Conservation (phyloP, 352 stramenopile species). For the Globisporangium orthogonon region DNA sequence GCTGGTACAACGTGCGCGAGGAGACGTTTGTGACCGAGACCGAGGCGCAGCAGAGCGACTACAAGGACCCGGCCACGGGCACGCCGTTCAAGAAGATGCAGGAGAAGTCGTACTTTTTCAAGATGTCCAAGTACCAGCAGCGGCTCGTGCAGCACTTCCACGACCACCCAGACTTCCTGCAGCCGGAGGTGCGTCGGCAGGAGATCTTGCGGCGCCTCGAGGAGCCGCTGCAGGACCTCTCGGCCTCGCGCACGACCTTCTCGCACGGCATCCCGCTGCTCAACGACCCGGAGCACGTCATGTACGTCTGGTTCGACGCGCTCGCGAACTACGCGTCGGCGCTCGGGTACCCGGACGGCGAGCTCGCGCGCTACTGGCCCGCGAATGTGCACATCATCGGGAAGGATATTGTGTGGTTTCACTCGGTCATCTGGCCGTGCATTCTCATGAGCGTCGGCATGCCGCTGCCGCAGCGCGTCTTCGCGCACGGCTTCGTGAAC, state of each 20-base stretch:
- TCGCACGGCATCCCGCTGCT: conserved; percentile 21
- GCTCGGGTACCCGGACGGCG: conserved; percentile 82
- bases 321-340: conserved; percentile 98
- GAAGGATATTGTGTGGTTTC: conserved; percentile 99
- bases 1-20: conserved; percentile 99
- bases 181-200: too few relatives aligned
- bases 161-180: too few relatives aligned
- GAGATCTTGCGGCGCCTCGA: conserved; percentile 88
- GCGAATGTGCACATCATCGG: conserved; percentile 92
- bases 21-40: conserved; percentile 98
- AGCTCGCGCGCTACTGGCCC: conserved; percentile 43
- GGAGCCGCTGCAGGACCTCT: conserved; percentile 93
- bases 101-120: conserved; percentile 55
- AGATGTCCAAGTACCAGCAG: conserved; percentile 90
- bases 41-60: conserved; percentile 92
- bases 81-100: conserved; percentile 87
- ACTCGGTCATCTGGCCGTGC: conserved; percentile 98
- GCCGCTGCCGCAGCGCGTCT: conserved; percentile 90
- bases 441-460: conserved; percentile 93
- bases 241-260: conserved; percentile 77
- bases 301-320: conserved; percentile 99
- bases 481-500: conserved; percentile 98
- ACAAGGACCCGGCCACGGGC: conserved; percentile 24
- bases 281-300: conserved; percentile 92
- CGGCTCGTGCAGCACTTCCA: conserved; percentile 8